Evolutionary conservation across 495 filamentous ascomycete genomes (phyloP).

Genomic region (Aspergillus coremiiformis): DNA sequence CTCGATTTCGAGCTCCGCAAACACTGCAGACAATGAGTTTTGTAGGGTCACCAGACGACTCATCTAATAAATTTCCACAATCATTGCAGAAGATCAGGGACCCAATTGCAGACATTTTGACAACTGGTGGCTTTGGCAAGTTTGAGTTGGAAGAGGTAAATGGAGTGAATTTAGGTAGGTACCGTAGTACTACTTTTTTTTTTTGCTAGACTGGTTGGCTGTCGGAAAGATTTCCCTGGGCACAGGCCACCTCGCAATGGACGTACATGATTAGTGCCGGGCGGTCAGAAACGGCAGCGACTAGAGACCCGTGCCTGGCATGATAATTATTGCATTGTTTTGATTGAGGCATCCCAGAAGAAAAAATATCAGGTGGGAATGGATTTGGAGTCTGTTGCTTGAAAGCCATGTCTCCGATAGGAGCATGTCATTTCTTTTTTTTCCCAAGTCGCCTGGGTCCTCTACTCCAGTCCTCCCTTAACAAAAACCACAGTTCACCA

Average conservation of each 20-base stretch:
- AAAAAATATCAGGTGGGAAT: constrained; percentile 8
- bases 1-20: constrained; percentile 77
- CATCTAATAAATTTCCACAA: constrained; percentile 84
- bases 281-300: constrained; percentile 33
- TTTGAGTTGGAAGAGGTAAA: neutral
- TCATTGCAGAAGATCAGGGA: constrained; percentile 90
- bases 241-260: constrained; percentile 22
- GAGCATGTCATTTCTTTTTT: constrained; percentile 41
- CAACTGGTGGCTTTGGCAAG: neutral
- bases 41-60: constrained; percentile 64
- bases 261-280: constrained; percentile 20
- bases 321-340: constrained; percentile 19
- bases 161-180: neutral
- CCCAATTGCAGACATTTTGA: constrained; percentile 74
- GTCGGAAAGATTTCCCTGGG: constrained; percentile 17
- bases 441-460: constrained; percentile 35
- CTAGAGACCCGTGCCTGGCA: constrained; percentile 25
- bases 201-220: constrained; percentile 6
- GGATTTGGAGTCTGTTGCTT: constrained; percentile 9
- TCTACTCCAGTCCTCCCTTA: constrained; percentile 16
- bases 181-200: constrained; percentile 24
- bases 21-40: constrained; percentile 72
- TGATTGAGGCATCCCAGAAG: neutral
- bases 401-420: constrained; percentile 43
- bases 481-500: constrained; percentile 18